Evolutionary conservation across 257 asterid species (phyloP).

Genomic region (Cordia subcordata): DNA sequence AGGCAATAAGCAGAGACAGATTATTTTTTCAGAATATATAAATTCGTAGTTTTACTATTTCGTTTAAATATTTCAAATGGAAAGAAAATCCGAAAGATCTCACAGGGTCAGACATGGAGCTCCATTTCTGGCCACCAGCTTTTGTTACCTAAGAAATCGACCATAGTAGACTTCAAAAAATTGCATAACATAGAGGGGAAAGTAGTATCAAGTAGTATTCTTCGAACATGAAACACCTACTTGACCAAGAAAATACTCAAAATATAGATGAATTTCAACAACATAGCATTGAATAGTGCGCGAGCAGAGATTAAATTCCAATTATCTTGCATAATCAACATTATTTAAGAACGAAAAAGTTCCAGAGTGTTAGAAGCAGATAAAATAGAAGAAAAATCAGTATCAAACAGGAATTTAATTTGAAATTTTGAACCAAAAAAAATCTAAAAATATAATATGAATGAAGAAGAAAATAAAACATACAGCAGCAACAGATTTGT

Average conservation of each 20-base stretch:
- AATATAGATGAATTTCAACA: too few species aligned
- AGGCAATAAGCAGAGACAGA: background rate
- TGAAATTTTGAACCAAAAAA: background rate
- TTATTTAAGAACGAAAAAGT: background rate
- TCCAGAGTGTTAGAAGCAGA: background rate
- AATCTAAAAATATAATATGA: background rate
- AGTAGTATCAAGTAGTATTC: too few species aligned
- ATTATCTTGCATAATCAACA: background rate
- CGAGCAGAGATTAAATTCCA: background rate
- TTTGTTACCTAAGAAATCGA: constrained; percentile 10
- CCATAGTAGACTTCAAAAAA: too few species aligned
- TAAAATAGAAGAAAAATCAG: too few species aligned
- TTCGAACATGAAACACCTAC: too few species aligned
- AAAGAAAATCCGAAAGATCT: background rate
- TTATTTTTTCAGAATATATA: background rate
- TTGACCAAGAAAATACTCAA: too few species aligned
- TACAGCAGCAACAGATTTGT: constrained; percentile 19
- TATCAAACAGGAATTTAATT: background rate
- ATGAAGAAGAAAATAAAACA: background rate
- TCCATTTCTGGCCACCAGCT: constrained; percentile 29
- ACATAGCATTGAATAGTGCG: background rate
- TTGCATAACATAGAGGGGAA: too few species aligned
- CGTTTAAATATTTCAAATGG: too few species aligned
- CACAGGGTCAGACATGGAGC: constrained; percentile 20
- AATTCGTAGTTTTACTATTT: background rate